Evolutionary conservation across 148 eudicot genomes (phyloP).

Genomic region (Arctostaphylos glauca): DNA sequence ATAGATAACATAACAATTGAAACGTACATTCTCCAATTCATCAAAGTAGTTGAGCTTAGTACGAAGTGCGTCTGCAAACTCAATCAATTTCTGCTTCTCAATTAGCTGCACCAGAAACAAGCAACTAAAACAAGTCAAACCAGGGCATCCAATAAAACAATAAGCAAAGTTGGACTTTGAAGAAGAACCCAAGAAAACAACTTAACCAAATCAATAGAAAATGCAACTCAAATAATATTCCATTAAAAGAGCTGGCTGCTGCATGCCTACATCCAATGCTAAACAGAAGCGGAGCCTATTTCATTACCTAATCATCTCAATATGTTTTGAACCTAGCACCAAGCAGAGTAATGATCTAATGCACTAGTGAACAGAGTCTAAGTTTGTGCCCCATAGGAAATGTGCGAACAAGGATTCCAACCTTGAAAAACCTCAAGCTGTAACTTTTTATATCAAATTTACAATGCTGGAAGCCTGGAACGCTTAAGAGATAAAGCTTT

Average conservation of each 20-base stretch:
- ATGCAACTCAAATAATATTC: background rate
- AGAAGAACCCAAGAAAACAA: constrained; percentile 3
- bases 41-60: constrained; percentile 90
- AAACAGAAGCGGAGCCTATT: background rate
- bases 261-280: background rate
- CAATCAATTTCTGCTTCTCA: constrained; percentile 90
- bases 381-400: background rate
- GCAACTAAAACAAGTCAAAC: constrained; percentile 6
- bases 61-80: constrained; percentile 95
- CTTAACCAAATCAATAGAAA: constrained; percentile 11
- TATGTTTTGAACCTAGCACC: background rate
- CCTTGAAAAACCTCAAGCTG: background rate
- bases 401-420: background rate
- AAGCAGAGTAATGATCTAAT: background rate
- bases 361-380: background rate
- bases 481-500: background rate
- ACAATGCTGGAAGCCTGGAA: constrained; percentile 6
- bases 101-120: constrained; percentile 54
- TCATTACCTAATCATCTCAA: background rate
- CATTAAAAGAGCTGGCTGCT: background rate
- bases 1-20: constrained; percentile 10
- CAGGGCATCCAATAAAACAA: background rate
- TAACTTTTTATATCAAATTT: background rate
- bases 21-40: constrained; percentile 94
- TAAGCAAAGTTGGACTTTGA: background rate